Conservation (phyloP, 1,284 basidiomycete species). For the Rugosomyces carneus region DNA sequence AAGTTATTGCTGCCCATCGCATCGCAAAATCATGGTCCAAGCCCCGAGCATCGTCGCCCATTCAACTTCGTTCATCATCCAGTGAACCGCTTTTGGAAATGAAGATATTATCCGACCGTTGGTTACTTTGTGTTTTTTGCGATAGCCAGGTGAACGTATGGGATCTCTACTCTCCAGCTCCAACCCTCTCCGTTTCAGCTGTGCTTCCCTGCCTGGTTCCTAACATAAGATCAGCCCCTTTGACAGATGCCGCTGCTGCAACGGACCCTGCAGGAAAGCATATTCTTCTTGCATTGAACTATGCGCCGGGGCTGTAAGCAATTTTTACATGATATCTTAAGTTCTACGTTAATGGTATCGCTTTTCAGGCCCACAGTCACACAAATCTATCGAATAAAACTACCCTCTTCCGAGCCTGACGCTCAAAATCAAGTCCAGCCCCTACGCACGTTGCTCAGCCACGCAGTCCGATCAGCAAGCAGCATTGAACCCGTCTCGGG, state of each 20-base stretch:
- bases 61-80: conserved; percentile 10
- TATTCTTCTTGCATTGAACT: not conserved
- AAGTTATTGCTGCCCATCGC: conserved; percentile 8
- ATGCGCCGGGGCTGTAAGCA: not conserved
- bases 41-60: conserved; percentile 6
- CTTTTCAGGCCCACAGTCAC: not conserved
- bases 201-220: not conserved
- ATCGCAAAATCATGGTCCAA: conserved; percentile 11
- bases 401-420: not conserved
- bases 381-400: not conserved
- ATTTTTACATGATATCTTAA: too few species aligned
- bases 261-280: not conserved
- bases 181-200: not conserved
- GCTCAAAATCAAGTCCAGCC: not conserved
- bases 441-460: not conserved
- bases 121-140: conserved; percentile 33
- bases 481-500: not conserved
- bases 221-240: not conserved
- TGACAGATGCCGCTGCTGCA: not conserved
- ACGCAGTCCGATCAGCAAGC: not conserved
- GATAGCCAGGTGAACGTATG: conserved; percentile 33
- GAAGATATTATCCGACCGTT: conserved; percentile 32
- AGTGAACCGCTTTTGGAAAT: conserved; percentile 25
- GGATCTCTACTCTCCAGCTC: conserved; percentile 19
- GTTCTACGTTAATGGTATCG: too few species aligned